These are phyloP conservation scores for Starmerella gropengiesseri DNA, from an alignment of 805 yeast species.

Conservation along the genomic window DNA sequence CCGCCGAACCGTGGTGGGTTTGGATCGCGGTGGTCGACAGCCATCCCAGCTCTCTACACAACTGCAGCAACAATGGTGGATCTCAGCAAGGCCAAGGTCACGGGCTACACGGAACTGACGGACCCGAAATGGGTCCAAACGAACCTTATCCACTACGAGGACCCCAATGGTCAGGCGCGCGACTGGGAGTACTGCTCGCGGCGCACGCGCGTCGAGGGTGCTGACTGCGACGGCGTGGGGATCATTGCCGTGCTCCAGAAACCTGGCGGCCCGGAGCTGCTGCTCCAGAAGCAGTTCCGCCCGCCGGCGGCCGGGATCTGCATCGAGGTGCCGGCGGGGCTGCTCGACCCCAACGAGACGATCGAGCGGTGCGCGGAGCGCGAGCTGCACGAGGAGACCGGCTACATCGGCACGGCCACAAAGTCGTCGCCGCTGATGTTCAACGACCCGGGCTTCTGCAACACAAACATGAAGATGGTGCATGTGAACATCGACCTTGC, in stretches of 20 bases:
- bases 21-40: neutral
- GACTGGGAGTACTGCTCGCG: conserved; percentile 90
- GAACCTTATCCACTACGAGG: conserved; percentile 35
- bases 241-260: conserved; percentile 60
- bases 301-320: conserved; percentile 86
- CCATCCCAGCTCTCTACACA: neutral
- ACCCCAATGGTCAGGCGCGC: conserved; percentile 34
- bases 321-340: conserved; percentile 91
- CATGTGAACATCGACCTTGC: conserved; percentile 64
- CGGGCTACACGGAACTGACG: conserved; percentile 26
- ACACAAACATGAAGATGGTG: conserved; percentile 74
- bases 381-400: conserved; percentile 87
- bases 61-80: conserved; percentile 11
- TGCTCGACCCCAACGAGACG: conserved; percentile 74
- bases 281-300: conserved; percentile 80
- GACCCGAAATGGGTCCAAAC: conserved; percentile 55
- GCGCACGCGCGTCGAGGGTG: conserved; percentile 52
- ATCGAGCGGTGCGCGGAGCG: conserved; percentile 73
- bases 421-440: conserved; percentile 41
- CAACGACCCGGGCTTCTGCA: conserved; percentile 82
- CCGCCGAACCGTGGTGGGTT: neutral
- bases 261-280: conserved; percentile 40
- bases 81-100: conserved; percentile 27
- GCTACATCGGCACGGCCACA: conserved; percentile 60
- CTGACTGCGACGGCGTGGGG: conserved; percentile 81